A percentile compares a stretch with the other conserved stretches of the same genome.
phyloP scores from a whole-genome alignment of 495 filamentous ascomycete genomes.

The Aspergillus nanangensis region DNA sequence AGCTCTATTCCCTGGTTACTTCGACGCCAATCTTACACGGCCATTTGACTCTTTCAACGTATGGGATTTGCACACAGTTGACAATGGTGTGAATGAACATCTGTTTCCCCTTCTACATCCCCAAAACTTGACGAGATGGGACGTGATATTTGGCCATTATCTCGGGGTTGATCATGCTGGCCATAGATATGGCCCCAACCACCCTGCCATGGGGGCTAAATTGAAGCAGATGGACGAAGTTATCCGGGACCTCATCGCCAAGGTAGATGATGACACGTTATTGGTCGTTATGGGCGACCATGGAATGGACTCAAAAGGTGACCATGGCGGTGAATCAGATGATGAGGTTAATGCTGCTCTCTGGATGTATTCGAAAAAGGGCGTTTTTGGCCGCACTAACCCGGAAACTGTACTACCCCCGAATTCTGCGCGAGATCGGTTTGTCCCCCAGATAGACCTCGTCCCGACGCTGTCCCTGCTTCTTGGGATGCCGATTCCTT shows the following conservation, averaged over 20 bases:
- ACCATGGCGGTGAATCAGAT: constrained; percentile 94
- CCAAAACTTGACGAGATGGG: constrained; percentile 68
- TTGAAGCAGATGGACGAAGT: constrained; percentile 86
- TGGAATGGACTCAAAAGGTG: constrained; percentile 95
- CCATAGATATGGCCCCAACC: constrained; percentile 91
- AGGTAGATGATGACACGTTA: constrained; percentile 78
- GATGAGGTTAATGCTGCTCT: constrained; percentile 91
- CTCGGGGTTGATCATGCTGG: constrained; percentile 97
- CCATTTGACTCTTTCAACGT: constrained; percentile 97
- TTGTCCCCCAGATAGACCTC: constrained; percentile 92
- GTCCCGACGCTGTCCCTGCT: constrained; percentile 87
- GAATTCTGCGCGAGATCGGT: constrained; percentile 67
- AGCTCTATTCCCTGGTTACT: constrained; percentile 84
- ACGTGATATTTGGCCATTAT: constrained; percentile 88
- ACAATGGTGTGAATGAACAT: constrained; percentile 92
- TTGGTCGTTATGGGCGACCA: constrained; percentile 97
- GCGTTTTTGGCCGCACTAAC: constrained; percentile 72
- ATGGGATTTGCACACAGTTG: constrained; percentile 95
- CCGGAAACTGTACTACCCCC: constrained; percentile 60
- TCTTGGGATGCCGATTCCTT: constrained; percentile 88
- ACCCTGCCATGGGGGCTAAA: constrained; percentile 86
- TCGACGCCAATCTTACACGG: constrained; percentile 75
- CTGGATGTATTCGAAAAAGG: constrained; percentile 95
- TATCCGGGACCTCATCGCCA: constrained; percentile 63
- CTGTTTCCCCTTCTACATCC: constrained; percentile 76